phyloP scores from a whole-genome alignment of 345 rosid species.

The Brassica cretica region DNA sequence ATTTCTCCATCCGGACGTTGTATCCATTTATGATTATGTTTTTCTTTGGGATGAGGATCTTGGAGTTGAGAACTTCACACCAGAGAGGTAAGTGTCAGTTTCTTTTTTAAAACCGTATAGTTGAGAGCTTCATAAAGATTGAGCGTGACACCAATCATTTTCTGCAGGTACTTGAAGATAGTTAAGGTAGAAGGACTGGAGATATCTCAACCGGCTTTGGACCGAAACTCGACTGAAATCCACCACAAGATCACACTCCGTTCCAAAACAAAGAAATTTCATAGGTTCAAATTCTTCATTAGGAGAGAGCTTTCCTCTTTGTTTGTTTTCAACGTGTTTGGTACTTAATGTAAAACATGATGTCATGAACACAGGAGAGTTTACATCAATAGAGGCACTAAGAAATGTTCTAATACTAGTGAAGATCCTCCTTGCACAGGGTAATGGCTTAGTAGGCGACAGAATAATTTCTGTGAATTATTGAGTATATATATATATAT shows the following conservation, averaged over 20 bases:
- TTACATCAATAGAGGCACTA: conserved; percentile 26
- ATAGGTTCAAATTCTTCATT: conserved; percentile 46
- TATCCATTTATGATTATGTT: conserved; percentile 77
- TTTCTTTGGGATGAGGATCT: conserved; percentile 99
- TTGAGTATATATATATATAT: neutral
- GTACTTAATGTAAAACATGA: conserved; percentile 12
- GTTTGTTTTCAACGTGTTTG: conserved; percentile 11
- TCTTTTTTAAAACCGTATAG: conserved; percentile 21
- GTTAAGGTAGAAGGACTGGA: conserved; percentile 79
- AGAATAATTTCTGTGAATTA: neutral
- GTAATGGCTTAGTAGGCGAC: conserved; percentile 42
- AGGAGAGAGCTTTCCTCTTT: neutral
- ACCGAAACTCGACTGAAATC: conserved; percentile 85
- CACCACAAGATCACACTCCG: conserved; percentile 94
- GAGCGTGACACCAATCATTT: conserved; percentile 9
- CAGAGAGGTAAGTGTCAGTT: conserved; percentile 52
- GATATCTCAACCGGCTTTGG: conserved; percentile 99
- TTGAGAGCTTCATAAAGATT: neutral
- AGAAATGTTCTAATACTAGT: conserved; percentile 66
- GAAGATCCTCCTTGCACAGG: conserved; percentile 98
- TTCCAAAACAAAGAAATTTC: conserved; percentile 66
- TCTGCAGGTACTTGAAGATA: conserved; percentile 68
- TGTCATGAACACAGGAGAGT: conserved; percentile 36
- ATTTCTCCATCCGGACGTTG: conserved; percentile 90
- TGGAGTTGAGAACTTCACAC: conserved; percentile 79